Base-by-base conservation (phyloP, 768 basidiomycete genomes). In the Rhodocollybia butyracea region DNA sequence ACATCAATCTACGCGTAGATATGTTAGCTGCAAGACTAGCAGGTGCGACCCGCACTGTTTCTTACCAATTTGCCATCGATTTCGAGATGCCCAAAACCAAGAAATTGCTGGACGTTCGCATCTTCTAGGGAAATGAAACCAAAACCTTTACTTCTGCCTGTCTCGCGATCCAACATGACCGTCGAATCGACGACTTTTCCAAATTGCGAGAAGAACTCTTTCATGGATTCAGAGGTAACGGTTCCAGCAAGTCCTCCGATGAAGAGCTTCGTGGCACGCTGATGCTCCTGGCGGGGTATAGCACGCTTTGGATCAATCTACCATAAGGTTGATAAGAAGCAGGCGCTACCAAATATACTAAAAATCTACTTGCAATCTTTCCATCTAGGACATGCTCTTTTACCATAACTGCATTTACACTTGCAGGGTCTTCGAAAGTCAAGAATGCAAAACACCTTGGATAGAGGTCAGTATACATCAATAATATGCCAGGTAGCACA, bases 221-320 rank as follows among this genome's bases (percentile, higher is more conserved):
- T 86, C 87, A 98, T 91, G 1, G 88, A 89, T 64, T 97, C 94
- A 21, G 91, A 92, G 4, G 94, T 98, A 31, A 98, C 94, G 54
- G 86, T 86, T 17, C 89, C 88, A 2, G 95, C 89, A 1, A 99
- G 80, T 21, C 95, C 94, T 41, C 97, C 96, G 31, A 99, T 95
- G 68, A 99, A 99, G 42, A 98, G 76, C 66, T 98, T 98, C 21
- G 93, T 93, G 10, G 92, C 91, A 11, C 90, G 82, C 60, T 91
- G 88, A 64, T 97, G 95, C 58, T 98, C 97, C 69, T 95, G 91
- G 58, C 95, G 82, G 10, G 97, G 97, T 61, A 98, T 97, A 2
- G 97, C 97, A 54, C 96, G 86, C 75, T 99, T 99, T n/a, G 97
- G 97, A 66, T 99, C 97, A 69, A 99, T 99, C 96, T 99, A 67